Conservation (phyloP, 495 filamentous ascomycete species). For the Penicillium canariense region DNA sequence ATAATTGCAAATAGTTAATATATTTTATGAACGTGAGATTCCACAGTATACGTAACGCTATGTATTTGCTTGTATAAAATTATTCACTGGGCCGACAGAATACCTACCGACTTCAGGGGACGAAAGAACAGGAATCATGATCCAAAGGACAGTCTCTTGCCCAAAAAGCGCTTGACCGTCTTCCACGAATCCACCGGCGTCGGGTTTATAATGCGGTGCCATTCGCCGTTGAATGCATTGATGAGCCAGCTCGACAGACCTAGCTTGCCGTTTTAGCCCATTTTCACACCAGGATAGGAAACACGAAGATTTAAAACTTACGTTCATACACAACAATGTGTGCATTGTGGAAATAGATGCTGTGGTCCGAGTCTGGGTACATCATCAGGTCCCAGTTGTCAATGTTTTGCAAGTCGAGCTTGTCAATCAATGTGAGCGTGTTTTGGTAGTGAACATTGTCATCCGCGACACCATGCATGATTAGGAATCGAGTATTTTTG, state of each 20-base stretch:
- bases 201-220: conserved; percentile 70
- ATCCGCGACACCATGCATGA: conserved; percentile 93
- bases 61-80: not conserved
- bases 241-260: conserved; percentile 89
- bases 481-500: conserved; percentile 76
- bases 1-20: not conserved
- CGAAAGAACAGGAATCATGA: not conserved
- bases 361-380: conserved; percentile 94
- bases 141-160: conserved; percentile 6
- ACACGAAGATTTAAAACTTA: conserved; percentile 47
- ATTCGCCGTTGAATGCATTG: conserved; percentile 97
- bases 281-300: not conserved
- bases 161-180: conserved; percentile 22
- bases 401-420: conserved; percentile 75
- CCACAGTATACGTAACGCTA: not conserved
- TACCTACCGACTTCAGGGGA: conserved; percentile 4
- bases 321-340: conserved; percentile 93
- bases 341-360: conserved; percentile 92
- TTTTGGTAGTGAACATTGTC: conserved; percentile 98
- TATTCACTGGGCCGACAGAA: not conserved
- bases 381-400: conserved; percentile 97
- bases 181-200: conserved; percentile 50
- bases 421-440: conserved; percentile 79
- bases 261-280: conserved; percentile 28
- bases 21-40: not conserved